Percentiles rank a stretch among this genome's conserved stretches.
phyloP scores from a whole-genome alignment of 768 basidiomycete genomes.

The Boletus tylopilopsis region DNA sequence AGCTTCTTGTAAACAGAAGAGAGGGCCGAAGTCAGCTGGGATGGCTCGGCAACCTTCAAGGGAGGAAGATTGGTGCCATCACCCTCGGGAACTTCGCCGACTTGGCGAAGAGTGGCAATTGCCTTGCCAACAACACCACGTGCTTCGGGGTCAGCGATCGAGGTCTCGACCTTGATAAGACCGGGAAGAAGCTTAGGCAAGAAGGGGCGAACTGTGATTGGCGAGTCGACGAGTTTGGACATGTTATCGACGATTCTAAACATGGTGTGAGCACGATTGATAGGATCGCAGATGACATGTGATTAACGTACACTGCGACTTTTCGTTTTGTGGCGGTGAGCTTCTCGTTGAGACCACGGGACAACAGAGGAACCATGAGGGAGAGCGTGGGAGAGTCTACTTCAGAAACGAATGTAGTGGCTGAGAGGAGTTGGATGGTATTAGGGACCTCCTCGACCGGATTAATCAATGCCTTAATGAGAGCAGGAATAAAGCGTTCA shows the following conservation, averaged over 20 bases:
- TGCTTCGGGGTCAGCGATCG: conserved; percentile 97
- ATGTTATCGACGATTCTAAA: conserved; percentile 94
- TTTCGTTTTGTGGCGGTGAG: conserved; percentile 95
- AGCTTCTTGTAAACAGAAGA: conserved; percentile 83
- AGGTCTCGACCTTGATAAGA: conserved; percentile 90
- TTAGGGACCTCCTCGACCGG: conserved; percentile 98
- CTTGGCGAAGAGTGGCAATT: conserved; percentile 92
- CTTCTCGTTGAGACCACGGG: conserved; percentile 93
- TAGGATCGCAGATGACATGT: conserved; percentile 4
- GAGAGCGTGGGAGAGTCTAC: conserved; percentile 96
- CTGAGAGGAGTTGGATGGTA: conserved; percentile 91
- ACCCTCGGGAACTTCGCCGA: conserved; percentile 80
- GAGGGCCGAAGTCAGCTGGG: conserved; percentile 63
- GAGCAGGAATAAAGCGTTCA: conserved; percentile 93
- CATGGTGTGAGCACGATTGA: conserved; percentile 16
- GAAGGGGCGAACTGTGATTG: conserved; percentile 94
- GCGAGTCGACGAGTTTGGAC: conserved; percentile 95
- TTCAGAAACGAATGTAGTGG: conserved; percentile 99
- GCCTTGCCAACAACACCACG: conserved; percentile 89
- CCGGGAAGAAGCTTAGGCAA: conserved; percentile 92
- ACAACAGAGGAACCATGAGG: conserved; percentile 93
- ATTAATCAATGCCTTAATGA: conserved; percentile 97
- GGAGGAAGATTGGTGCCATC: conserved; percentile 93
- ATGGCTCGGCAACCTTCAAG: conserved; percentile 69
- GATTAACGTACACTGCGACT: conserved; percentile 81